These are phyloP conservation scores for Vigna reflexopilosa DNA, from an alignment of 306 rosid species.

Conservation along the genomic window DNA sequence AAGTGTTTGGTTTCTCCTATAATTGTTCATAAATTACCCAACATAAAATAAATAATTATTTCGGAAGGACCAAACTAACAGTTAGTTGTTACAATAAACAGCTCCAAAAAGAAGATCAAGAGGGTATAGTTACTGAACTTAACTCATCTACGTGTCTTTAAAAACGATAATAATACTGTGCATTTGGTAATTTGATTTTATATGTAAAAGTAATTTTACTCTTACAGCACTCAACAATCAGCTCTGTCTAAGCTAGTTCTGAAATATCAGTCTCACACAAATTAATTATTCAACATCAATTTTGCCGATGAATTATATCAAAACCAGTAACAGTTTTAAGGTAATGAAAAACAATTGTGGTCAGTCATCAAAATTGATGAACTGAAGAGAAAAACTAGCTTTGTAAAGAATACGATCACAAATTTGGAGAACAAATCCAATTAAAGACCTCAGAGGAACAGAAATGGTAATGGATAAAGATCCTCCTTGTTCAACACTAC, in stretches of 20 bases:
- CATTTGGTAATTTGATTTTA: slow-evolving; percentile 6
- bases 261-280: background rate
- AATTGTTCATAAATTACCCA: background rate
- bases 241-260: background rate
- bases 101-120: background rate
- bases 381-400: slow-evolving; percentile 8
- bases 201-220: slow-evolving; percentile 21
- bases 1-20: slow-evolving; percentile 1
- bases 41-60: background rate
- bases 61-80: background rate
- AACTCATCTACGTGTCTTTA: background rate
- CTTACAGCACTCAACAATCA: background rate
- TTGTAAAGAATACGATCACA: background rate
- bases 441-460: slow-evolving; percentile 23
- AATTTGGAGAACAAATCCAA: slow-evolving; percentile 27
- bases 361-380: slow-evolving; percentile 15
- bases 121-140: background rate
- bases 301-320: background rate
- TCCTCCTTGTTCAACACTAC: slow-evolving; percentile 19
- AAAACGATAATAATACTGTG: slow-evolving; percentile 1
- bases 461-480: slow-evolving; percentile 12
- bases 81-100: background rate
- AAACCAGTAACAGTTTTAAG: slow-evolving; percentile 18
- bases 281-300: slow-evolving; percentile 2
- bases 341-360: background rate